Evolutionary conservation across 139 green algal species (phyloP).

Genomic region (Prasinococcaceae sp.): DNA sequence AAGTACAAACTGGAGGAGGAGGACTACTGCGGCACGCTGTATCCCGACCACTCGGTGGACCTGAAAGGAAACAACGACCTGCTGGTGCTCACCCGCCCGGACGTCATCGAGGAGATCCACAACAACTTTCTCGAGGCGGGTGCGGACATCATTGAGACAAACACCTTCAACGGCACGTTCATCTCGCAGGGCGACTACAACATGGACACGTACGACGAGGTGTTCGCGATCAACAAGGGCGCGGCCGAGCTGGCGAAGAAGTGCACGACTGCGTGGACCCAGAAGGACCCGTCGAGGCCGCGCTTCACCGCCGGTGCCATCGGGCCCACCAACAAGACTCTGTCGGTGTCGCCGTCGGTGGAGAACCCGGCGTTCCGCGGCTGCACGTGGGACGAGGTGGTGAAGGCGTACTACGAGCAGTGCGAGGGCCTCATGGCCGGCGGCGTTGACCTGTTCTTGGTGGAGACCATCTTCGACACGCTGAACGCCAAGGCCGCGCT

Average conservation of each 20-base stretch:
- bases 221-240: conserved; percentile 74
- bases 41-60: conserved; percentile 60
- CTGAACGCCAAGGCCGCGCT: conserved; percentile 92
- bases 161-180: conserved; percentile 93
- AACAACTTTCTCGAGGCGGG: conserved; percentile 70
- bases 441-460: conserved; percentile 87
- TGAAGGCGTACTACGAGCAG: conserved; percentile 86
- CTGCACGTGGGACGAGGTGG: conserved; percentile 92
- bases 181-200: conserved; percentile 88
- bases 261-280: conserved; percentile 30
- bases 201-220: conserved; percentile 71
- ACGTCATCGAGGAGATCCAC: conserved; percentile 90
- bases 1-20: conserved; percentile 71
- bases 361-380: conserved; percentile 90
- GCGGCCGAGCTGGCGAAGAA: conserved; percentile 75
- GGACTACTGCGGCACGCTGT: conserved; percentile 63
- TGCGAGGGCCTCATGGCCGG: conserved; percentile 64
- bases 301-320: conserved; percentile 90
- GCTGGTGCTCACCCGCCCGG: conserved; percentile 81
- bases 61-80: conserved; percentile 98
- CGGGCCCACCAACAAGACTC: conserved; percentile 91
- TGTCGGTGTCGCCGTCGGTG: conserved; percentile 84
- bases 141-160: conserved; percentile 96
- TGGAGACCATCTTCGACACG: conserved; percentile 99
- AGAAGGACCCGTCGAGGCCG: conserved; percentile 46